A percentile compares a stretch with the other conserved stretches of the same genome.
Evolutionary conservation across 257 asterid species (phyloP).

Genomic region (Sherardia arvensis): DNA sequence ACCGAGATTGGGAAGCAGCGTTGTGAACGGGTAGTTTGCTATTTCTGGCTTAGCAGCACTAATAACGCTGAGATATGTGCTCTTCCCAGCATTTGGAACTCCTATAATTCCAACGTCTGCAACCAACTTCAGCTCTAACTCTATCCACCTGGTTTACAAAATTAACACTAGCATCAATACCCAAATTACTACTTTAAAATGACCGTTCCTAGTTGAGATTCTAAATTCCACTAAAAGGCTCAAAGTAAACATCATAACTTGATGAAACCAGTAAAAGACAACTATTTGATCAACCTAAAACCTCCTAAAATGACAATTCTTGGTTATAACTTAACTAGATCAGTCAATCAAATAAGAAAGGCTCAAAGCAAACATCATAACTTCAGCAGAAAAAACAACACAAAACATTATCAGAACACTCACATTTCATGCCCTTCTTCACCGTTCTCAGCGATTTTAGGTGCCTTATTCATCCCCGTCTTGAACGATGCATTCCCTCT

Average conservation of each 20-base stretch:
- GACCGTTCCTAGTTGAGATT: background rate
- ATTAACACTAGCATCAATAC: background rate
- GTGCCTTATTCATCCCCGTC: conserved; percentile 72
- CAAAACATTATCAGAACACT: conserved; percentile 20
- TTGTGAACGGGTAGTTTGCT: conserved; percentile 94
- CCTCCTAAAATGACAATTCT: background rate
- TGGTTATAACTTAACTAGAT: background rate
- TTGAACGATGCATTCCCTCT: conserved; percentile 89
- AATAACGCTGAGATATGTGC: conserved; percentile 85
- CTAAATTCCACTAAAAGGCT: background rate
- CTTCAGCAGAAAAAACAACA: conserved; percentile 1
- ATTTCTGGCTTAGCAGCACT: conserved; percentile 90
- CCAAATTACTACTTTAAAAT: background rate
- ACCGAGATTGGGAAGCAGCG: conserved; percentile 97
- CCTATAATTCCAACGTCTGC: conserved; percentile 98
- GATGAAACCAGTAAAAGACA: background rate
- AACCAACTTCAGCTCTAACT: conserved; percentile 88
- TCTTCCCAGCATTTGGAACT: conserved; percentile 97
- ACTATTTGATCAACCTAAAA: background rate
- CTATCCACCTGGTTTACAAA: conserved; percentile 71
- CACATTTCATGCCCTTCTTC: conserved; percentile 90
- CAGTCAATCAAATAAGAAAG: background rate
- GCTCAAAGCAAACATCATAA: background rate
- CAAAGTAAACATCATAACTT: background rate
- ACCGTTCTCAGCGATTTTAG: conserved; percentile 89